Base-by-base conservation (phyloP, 495 filamentous ascomycete species). In the Sporormia fimetaria region DNA sequence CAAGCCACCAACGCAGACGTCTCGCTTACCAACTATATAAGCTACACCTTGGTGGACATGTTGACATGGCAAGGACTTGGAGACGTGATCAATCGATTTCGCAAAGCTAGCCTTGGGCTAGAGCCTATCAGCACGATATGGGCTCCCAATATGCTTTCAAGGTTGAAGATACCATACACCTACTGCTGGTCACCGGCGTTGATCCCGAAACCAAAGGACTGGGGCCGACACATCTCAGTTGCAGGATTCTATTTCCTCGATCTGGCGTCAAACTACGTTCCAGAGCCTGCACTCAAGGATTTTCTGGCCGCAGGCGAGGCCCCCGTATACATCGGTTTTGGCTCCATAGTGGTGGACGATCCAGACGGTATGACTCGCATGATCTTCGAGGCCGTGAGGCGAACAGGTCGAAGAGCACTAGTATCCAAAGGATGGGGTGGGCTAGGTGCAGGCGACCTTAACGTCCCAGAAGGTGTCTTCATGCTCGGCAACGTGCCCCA, bases 281-380 rank as follows among this genome's bases (percentile, higher is more conserved):
- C 77, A 1, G 59, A 59, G 0, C 44, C 65, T 1, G 69, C 72
- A 3, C 57, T 82, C 12, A 57, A 54, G 0, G 57, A 54, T 0
- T 80, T 80, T 43, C 58, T 82, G 0, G 51, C 63, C 28, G 55
- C 54, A 9, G 76, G 75, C 2, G 65, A 71, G 4, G 55, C 67
- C 5, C 76, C 76, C 11, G 61, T 80, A 1, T 80, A 80, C 46
- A 75, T 82, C 25, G 78, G 78, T 9, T 82, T 82, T 47, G 78
- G 78, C 2, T 73, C 67, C 27, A 80, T 82, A 40, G 75, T 79
- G 0, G 65, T 79, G 9, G 73, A 79, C 22, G 65, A 80, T 40
- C 69, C 73, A 0, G 59, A 71, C 29, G 60, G 52, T 12, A 57
- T 80, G 42, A 78, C 68, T 1, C 37, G 57, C 0, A 62, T 70